phyloP scores from a whole-genome alignment of 352 stramenopile genomes.

The Stephanocyclus meneghinianus region DNA sequence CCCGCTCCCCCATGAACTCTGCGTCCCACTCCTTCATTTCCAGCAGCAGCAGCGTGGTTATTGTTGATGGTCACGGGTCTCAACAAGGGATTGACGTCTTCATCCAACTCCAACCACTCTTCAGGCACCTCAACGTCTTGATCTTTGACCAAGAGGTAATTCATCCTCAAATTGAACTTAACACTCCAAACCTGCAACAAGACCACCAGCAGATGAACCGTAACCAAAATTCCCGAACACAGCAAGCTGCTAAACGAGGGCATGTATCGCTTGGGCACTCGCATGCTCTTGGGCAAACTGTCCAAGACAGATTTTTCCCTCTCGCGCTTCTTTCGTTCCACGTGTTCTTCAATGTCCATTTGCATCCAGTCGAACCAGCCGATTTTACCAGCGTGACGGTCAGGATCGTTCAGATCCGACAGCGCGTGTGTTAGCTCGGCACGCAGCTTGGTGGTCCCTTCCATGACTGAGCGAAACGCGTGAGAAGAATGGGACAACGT shows the following conservation, averaged over 20 bases:
- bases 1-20: background rate
- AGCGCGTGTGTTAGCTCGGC: slow-evolving; percentile 78
- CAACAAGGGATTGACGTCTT: slow-evolving; percentile 45
- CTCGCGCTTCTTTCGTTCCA: slow-evolving; percentile 69
- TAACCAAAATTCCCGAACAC: slow-evolving; percentile 62
- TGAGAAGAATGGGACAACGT: background rate
- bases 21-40: background rate
- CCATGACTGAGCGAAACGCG: slow-evolving; percentile 63
- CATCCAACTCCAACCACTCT: slow-evolving; percentile 70
- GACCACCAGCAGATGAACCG: slow-evolving; percentile 71
- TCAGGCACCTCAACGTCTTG: slow-evolving; percentile 57
- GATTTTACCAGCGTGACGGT: slow-evolving; percentile 64
- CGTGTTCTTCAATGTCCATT: slow-evolving; percentile 83
- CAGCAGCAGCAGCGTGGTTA: background rate
- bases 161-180: slow-evolving; percentile 77
- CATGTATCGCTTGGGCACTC: slow-evolving; percentile 64
- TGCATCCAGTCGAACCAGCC: slow-evolving; percentile 80
- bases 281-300: slow-evolving; percentile 71
- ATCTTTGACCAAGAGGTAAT: slow-evolving; percentile 67
- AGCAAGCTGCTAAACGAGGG: slow-evolving; percentile 67
- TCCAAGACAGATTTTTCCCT: slow-evolving; percentile 76
- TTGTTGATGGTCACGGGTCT: background rate
- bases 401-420: slow-evolving; percentile 74
- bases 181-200: slow-evolving; percentile 81
- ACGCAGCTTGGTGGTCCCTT: slow-evolving; percentile 73